These are phyloP conservation scores for Talaromyces sp. DNA, from an alignment of 2,329 filamentous ascomycete genomes.

Conservation along the genomic window DNA sequence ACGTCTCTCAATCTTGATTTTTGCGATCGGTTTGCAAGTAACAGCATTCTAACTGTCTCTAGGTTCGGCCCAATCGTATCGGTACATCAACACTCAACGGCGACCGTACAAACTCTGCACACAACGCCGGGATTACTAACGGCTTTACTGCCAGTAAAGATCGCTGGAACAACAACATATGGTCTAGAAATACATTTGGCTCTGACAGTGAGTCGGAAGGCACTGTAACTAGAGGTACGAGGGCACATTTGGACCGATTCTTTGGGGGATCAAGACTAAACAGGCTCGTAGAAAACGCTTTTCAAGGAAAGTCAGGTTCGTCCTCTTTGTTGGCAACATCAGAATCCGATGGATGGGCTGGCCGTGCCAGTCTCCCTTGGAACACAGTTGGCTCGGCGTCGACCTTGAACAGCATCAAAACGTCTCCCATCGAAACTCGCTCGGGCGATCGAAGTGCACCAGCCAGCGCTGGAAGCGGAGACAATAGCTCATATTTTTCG, in stretches of 20 bases:
- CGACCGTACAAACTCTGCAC: slow-evolving; percentile 38
- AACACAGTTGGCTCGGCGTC: slow-evolving; percentile 51
- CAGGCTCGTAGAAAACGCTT: slow-evolving; percentile 26
- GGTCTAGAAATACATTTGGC: slow-evolving; percentile 51
- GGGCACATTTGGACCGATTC: background rate
- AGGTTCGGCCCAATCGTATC: slow-evolving; percentile 41
- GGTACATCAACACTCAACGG: slow-evolving; percentile 33
- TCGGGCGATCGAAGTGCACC: slow-evolving; percentile 46
- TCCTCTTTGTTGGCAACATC: slow-evolving; percentile 67
- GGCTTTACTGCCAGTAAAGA: slow-evolving; percentile 46
- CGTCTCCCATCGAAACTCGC: slow-evolving; percentile 60
- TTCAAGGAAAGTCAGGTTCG: slow-evolving; percentile 64
- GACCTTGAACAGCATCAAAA: slow-evolving; percentile 49
- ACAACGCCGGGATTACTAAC: slow-evolving; percentile 41
- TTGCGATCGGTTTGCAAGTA: slow-evolving; percentile 15
- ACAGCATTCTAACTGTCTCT: slow-evolving; percentile 16
- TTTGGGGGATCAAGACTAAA: slow-evolving; percentile 8
- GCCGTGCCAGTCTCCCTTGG: slow-evolving; percentile 58
- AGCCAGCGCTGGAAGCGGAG: slow-evolving; percentile 45
- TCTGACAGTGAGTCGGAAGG: slow-evolving; percentile 49
- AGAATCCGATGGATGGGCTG: slow-evolving; percentile 64
- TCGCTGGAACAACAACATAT: slow-evolving; percentile 52
- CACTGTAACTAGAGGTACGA: slow-evolving; percentile 51
- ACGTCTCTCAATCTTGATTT: slow-evolving; percentile 11
- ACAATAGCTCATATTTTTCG: slow-evolving; percentile 49